A percentile compares a stretch with the other conserved stretches of the same genome.
These are phyloP conservation scores for Poteriospumella lacustris DNA, from an alignment of 108 stramenopile genomes.

Conservation along the genomic window DNA sequence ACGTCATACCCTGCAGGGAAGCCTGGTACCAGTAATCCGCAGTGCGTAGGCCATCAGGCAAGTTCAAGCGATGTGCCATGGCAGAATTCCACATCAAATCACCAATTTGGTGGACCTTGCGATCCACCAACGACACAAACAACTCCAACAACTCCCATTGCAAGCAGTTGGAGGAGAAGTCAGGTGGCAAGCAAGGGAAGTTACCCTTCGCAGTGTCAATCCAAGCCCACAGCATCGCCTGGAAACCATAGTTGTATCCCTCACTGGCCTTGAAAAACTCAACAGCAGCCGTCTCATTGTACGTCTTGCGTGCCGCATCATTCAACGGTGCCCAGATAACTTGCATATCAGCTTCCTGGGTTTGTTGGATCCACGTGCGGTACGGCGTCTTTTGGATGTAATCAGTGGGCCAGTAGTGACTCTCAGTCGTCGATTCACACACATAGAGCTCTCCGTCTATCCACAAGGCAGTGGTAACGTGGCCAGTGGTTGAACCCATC, in stretches of 20 bases:
- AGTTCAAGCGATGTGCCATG: background rate
- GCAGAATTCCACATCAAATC: slow-evolving; percentile 10
- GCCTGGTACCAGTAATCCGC: background rate
- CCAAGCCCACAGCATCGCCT: slow-evolving; percentile 24
- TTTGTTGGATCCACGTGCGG: background rate
- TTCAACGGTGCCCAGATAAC: slow-evolving; percentile 12
- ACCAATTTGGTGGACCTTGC: background rate
- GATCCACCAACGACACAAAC: background rate
- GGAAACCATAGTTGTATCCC: slow-evolving; percentile 17
- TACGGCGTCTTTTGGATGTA: background rate
- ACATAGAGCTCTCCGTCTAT: slow-evolving; percentile 26
- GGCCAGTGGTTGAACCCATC: slow-evolving; percentile 33
- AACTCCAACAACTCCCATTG: slow-evolving; percentile 27
- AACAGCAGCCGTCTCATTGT: background rate
- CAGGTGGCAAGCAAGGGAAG: slow-evolving; percentile 25
- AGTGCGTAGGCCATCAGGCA: slow-evolving; percentile 7
- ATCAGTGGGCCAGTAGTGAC: slow-evolving; percentile 15
- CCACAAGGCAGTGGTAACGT: slow-evolving; percentile 34
- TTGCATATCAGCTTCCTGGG: background rate
- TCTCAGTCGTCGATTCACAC: slow-evolving; percentile 18
- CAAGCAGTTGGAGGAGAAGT: slow-evolving; percentile 14
- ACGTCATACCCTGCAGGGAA: background rate
- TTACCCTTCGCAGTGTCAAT: slow-evolving; percentile 21
- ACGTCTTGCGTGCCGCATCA: slow-evolving; percentile 4
- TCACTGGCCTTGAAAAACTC: slow-evolving; percentile 16